phyloP scores from a whole-genome alignment of 805 yeast species.

The Yarrowia bubula region DNA sequence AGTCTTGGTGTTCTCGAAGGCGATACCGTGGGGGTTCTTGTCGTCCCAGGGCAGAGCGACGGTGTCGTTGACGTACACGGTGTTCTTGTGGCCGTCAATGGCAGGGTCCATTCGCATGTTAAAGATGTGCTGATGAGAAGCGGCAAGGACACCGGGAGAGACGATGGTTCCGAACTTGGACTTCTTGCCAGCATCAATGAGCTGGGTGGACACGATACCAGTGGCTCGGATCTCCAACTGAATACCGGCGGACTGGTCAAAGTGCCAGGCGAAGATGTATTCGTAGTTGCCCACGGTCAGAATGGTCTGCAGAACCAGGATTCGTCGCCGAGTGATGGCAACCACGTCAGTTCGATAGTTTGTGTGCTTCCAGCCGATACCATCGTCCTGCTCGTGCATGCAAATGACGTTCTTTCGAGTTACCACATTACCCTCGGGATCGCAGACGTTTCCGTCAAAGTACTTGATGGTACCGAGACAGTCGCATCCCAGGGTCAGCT shows the following conservation, averaged over 20 bases:
- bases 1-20: constrained; percentile 62
- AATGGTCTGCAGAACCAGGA: constrained; percentile 74
- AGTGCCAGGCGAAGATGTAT: constrained; percentile 67
- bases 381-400: constrained; percentile 82
- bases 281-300: constrained; percentile 86
- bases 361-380: constrained; percentile 73
- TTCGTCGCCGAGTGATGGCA: constrained; percentile 71
- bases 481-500: constrained; percentile 72
- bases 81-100: constrained; percentile 73
- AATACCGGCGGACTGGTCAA: constrained; percentile 75
- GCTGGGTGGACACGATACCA: constrained; percentile 83
- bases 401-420: constrained; percentile 69
- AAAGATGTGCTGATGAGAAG: constrained; percentile 79
- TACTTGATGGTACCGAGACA: constrained; percentile 80
- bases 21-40: constrained; percentile 66
- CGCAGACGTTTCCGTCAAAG: constrained; percentile 59
- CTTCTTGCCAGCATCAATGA: constrained; percentile 63
- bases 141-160: constrained; percentile 79
- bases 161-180: constrained; percentile 71
- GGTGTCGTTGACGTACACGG: constrained; percentile 70
- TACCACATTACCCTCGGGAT: constrained; percentile 60
- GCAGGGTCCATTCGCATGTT: constrained; percentile 81
- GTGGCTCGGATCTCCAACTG: constrained; percentile 80
- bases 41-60: constrained; percentile 56
- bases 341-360: constrained; percentile 71